phyloP scores from a whole-genome alignment of 352 stramenopile genomes.

The Pythium dissotocum region DNA sequence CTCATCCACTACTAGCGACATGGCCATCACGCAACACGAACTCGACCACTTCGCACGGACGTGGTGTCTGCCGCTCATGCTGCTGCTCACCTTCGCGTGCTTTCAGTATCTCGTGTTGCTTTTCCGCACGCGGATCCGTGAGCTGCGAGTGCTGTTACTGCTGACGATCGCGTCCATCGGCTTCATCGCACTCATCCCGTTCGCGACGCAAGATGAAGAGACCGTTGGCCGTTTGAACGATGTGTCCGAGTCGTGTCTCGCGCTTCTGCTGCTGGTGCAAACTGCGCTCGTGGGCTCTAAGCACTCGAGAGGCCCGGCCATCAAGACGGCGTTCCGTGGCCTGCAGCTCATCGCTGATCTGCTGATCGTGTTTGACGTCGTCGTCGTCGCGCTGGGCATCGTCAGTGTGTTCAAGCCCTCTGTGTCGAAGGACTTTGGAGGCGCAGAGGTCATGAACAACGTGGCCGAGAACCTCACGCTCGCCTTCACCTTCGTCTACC shows the following conservation, averaged over 20 bases:
- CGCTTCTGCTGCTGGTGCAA: constrained; percentile 19
- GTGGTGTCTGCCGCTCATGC: constrained; percentile 8
- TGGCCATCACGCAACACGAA: neutral
- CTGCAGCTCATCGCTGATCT: constrained; percentile 28
- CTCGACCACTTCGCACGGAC: constrained; percentile 4
- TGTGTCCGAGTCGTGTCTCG: constrained; percentile 22
- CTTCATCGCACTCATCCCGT: constrained; percentile 25
- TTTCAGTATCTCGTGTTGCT: constrained; percentile 16
- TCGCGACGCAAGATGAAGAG: constrained; percentile 23
- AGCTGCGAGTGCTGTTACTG: constrained; percentile 20
- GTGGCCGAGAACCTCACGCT: constrained; percentile 30
- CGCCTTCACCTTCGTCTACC: constrained; percentile 38
- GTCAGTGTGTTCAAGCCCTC: constrained; percentile 27
- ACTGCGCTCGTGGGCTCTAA: constrained; percentile 12
- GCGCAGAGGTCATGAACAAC: constrained; percentile 22
- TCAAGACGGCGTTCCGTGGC: neutral
- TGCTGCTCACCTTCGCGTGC: constrained; percentile 17
- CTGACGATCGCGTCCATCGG: constrained; percentile 13
- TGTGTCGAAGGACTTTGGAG: constrained; percentile 3
- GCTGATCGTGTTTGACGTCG: constrained; percentile 31
- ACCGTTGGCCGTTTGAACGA: constrained; percentile 22
- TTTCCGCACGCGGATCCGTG: constrained; percentile 7
- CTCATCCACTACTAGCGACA: neutral
- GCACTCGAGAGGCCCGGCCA: neutral
- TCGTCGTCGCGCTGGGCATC: constrained; percentile 22